Evolutionary conservation across 1,284 basidiomycete genomes (phyloP).

Genomic region (Cryptococcus sp.): DNA sequence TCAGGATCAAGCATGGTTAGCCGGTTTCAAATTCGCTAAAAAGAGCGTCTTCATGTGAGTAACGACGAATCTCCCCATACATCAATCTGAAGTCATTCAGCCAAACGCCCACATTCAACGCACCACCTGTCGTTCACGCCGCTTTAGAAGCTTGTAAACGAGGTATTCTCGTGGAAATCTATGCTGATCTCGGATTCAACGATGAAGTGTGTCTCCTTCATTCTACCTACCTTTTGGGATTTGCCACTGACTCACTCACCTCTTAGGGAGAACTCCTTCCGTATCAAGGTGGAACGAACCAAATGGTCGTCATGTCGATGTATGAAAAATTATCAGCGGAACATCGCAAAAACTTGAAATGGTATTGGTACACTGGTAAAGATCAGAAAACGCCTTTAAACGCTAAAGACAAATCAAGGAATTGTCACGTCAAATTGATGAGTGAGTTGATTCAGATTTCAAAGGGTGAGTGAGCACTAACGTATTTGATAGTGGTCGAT

Average conservation of each 20-base stretch:
- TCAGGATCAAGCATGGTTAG: constrained; percentile 67
- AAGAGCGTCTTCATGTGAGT: constrained; percentile 62
- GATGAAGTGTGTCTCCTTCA: constrained; percentile 46
- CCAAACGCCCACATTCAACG: constrained; percentile 68
- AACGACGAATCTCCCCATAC: too few species aligned
- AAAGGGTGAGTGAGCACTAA: background rate
- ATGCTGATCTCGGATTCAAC: constrained; percentile 61
- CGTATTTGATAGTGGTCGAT: constrained; percentile 52
- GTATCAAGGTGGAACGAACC: constrained; percentile 69
- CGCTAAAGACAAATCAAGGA: constrained; percentile 59
- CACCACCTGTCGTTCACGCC: constrained; percentile 59
- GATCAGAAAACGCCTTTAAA: constrained; percentile 64
- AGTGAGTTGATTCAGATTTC: constrained; percentile 20
- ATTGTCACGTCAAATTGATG: constrained; percentile 70
- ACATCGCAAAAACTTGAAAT: constrained; percentile 54
- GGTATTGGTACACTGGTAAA: constrained; percentile 56
- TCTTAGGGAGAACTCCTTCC: constrained; percentile 51
- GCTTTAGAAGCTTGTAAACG: constrained; percentile 59
- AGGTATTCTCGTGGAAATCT: constrained; percentile 61
- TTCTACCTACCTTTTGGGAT: too few species aligned
- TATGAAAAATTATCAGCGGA: constrained; percentile 52
- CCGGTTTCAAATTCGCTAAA: constrained; percentile 60
- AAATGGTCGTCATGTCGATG: constrained; percentile 62
- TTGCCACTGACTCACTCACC: too few species aligned
- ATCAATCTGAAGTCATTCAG: constrained; percentile 17